A percentile compares a stretch with the other conserved stretches of the same genome.
These are phyloP conservation scores for Rhododendron williamsianum DNA, from an alignment of 148 eudicot species.

Conservation along the genomic window DNA sequence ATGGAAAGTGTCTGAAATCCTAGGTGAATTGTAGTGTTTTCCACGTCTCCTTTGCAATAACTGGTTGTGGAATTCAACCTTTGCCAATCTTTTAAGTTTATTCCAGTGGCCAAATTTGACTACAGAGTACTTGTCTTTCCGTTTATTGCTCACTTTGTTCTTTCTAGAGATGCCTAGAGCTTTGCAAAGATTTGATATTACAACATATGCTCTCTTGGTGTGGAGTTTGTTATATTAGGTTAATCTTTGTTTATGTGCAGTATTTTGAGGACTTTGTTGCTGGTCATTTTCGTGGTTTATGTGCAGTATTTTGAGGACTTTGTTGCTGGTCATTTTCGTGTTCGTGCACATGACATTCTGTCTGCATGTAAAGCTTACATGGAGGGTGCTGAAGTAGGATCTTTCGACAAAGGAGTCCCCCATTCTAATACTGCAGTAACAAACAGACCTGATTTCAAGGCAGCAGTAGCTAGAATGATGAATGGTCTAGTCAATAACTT, in stretches of 20 bases:
- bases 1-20: neutral
- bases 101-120: neutral
- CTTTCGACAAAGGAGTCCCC: slow-evolving; percentile 11
- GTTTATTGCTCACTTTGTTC: neutral
- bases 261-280: slow-evolving; percentile 68
- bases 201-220: neutral
- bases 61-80: neutral
- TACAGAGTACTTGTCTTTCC: neutral
- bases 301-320: slow-evolving; percentile 78
- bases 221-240: neutral
- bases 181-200: neutral
- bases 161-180: neutral
- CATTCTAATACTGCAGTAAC: neutral
- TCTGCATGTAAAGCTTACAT: slow-evolving; percentile 63
- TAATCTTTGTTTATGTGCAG: slow-evolving; percentile 36
- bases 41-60: neutral
- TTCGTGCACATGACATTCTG: slow-evolving; percentile 46
- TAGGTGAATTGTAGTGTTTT: neutral
- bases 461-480: slow-evolving; percentile 33
- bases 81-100: neutral
- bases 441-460: slow-evolving; percentile 6
- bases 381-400: slow-evolving; percentile 58
- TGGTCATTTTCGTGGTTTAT: slow-evolving; percentile 49
- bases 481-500: slow-evolving; percentile 38
- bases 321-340: slow-evolving; percentile 57